Percentiles rank a stretch among this genome's conserved stretches.
phyloP scores from a whole-genome alignment of 2,329 filamentous ascomycete species.

The Xylariaceae sp. region DNA sequence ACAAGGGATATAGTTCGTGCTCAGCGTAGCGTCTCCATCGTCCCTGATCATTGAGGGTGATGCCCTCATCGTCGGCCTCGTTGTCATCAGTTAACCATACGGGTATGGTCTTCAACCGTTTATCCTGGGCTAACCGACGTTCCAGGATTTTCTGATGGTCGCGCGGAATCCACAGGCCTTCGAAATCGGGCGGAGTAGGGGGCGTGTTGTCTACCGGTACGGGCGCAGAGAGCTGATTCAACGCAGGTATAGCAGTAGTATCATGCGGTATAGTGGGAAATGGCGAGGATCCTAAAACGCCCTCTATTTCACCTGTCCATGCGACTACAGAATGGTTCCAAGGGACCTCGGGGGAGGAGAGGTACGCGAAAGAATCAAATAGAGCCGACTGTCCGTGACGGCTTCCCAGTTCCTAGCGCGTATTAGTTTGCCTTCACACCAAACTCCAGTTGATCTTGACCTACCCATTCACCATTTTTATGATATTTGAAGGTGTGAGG shows the following conservation, averaged over 20 bases:
- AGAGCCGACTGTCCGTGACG: slow-evolving; percentile 89
- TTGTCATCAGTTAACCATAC: slow-evolving; percentile 87
- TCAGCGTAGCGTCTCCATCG: slow-evolving; percentile 92
- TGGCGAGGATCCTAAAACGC: slow-evolving; percentile 50
- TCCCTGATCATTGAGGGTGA: slow-evolving; percentile 79
- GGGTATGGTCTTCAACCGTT: slow-evolving; percentile 79
- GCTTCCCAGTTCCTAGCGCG: slow-evolving; percentile 69
- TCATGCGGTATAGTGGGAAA: slow-evolving; percentile 56
- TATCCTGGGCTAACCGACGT: slow-evolving; percentile 72
- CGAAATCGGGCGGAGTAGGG: slow-evolving; percentile 63
- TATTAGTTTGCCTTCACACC: slow-evolving; percentile 12
- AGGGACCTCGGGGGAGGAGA: slow-evolving; percentile 80
- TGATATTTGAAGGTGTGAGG: slow-evolving; percentile 65
- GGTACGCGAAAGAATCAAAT: slow-evolving; percentile 87
- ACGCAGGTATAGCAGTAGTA: slow-evolving; percentile 57
- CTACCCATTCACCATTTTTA: slow-evolving; percentile 66
- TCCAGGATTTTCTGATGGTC: slow-evolving; percentile 77
- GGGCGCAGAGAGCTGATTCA: slow-evolving; percentile 80
- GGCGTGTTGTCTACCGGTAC: slow-evolving; percentile 72
- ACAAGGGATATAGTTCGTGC: slow-evolving; percentile 87
- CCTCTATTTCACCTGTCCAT: slow-evolving; percentile 89
- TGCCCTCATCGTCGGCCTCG: slow-evolving; percentile 69
- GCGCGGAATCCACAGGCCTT: slow-evolving; percentile 73
- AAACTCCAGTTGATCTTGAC: slow-evolving; percentile 34
- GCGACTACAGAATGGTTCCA: slow-evolving; percentile 95